Evolutionary conservation across 257 asterid genomes (phyloP), one percentile per base, ranked within the genome.

Genomic region (Paraleonurus japonicus): DNA sequence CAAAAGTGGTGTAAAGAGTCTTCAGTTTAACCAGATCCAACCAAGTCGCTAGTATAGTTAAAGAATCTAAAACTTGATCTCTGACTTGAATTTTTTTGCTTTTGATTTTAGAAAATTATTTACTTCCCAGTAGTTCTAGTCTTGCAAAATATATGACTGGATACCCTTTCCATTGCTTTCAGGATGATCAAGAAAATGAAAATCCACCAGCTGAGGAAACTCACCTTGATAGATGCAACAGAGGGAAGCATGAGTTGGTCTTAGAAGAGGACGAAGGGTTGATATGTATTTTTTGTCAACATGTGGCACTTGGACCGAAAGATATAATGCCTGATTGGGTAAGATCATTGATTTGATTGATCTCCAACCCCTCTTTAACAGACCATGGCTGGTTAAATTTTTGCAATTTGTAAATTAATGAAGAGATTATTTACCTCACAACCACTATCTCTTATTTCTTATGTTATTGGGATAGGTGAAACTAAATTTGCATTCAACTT

Each of bases 281-380:
- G 13, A 37, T 63, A 8, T 87, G 94, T 32, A 27, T 6, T 0
- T 41, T 43, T 30, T 87, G 94, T 66, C 17, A 7, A 54, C 75
- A 78, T 64, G 80, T 76, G 19, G 84, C 57, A 32, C 69, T 71
- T 7, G 88, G 57, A 53, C 76, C 82, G 1, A 85, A 41, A 79
- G 66, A 85, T 11, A 63, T 88, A 17, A 1, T 80, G 61, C 90
- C 88, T 19, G 47, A 43, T 19, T 88, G 84, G 86, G 92, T 84
- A 72, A 86, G 95, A 74, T 41, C 7, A 32, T 50, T 61, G 45
- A 54, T 57, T 66, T n/a, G 24, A 33, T 39, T 45, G 16, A 33
- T 23, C 51, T 15, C 33, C 39, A 3, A 45, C 4, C 57, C 67
- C 47, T 71, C 59, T 47, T 20, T 19, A 28, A 53, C 50, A 24